Base-by-base conservation (phyloP, 2,329 filamentous ascomycete species). In the Aspergillus sp. region DNA sequence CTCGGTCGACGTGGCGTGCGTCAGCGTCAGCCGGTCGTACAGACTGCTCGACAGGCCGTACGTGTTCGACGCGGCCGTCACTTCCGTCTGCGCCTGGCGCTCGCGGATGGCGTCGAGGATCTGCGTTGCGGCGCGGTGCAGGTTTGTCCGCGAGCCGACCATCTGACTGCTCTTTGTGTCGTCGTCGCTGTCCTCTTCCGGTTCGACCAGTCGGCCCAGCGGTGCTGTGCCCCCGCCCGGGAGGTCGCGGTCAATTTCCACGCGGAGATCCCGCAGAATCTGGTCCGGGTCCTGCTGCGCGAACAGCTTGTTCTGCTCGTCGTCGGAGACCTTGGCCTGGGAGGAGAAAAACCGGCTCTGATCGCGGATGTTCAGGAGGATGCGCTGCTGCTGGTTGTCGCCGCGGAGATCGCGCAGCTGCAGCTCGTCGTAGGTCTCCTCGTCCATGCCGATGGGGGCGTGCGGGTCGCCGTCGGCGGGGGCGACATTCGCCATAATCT, bases 1-100 rank as follows among this genome's bases (percentile, higher is more conserved):
- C 66, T 99, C 94, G 35, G 89, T 87, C 0, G 90, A 95, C 0
- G 94, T 99, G 49, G 92, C 92, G 68, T 97, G 91, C 0, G 93
- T 96, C 50, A 88, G 79, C 11, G 77, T 79, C n/a, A 89, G 66
- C 16, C 81, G 81, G 59, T 88, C 84, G 58, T 84, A 85, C 1
- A 84, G 74, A 2, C 70, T 62, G 8, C 72, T 58, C 1, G 80
- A 76, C 14, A 83, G 69, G 3, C 79, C 80, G 30, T 71, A 75
- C 1, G 74, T 74, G 30, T 66, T 64, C 7, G 73, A 65, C 2
- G 62, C 62, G 3, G 69, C 59, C 4, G 61, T 61, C 40, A 76
- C 71, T 40, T 65, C 66, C 14, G 68, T 67, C 49, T 76, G 75
- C 16, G 67, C 59, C 59, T 82, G 85, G 50, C 82, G 82, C 41